phyloP scores from a whole-genome alignment of 768 basidiomycete species.

The Lentinula lateritia region DNA sequence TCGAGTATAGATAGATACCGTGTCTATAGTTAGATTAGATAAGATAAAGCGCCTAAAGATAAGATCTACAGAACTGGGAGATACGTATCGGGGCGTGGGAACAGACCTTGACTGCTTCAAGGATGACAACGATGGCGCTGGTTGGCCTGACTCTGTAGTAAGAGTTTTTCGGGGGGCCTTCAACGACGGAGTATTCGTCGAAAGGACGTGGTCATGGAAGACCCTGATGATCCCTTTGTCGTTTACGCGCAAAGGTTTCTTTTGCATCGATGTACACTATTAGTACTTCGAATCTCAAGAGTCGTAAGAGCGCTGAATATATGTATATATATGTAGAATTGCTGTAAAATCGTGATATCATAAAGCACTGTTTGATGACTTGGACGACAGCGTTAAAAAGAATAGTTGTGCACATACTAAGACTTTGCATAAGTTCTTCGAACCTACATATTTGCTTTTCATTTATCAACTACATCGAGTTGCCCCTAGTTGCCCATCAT shows the following conservation, averaged over 20 bases:
- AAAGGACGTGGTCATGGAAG: slow-evolving; percentile 5
- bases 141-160: slow-evolving; percentile 51
- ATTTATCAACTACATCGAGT: neutral
- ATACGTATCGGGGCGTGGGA: slow-evolving; percentile 53
- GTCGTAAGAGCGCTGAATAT: no score
- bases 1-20: neutral
- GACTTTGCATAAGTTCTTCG: slow-evolving; percentile 1
- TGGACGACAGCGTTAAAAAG: neutral
- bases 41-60: neutral
- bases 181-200: slow-evolving; percentile 26
- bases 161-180: slow-evolving; percentile 47
- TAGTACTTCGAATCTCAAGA: no score
- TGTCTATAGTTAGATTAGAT: neutral
- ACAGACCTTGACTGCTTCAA: slow-evolving; percentile 6
- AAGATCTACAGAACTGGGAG: slow-evolving; percentile 24
- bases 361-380: neutral
- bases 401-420: neutral
- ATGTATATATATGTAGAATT: no score
- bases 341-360: no score
- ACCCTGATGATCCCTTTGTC: slow-evolving; percentile 3
- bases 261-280: no score
- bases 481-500: slow-evolving; percentile 50
- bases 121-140: slow-evolving; percentile 1
- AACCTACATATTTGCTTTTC: neutral
- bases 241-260: slow-evolving; percentile 23